Percentiles rank a stretch among this genome's conserved stretches.
These are phyloP conservation scores for Plasmodium inui DNA, from an alignment of 169 alveolate genomes.

Conservation along the genomic window DNA sequence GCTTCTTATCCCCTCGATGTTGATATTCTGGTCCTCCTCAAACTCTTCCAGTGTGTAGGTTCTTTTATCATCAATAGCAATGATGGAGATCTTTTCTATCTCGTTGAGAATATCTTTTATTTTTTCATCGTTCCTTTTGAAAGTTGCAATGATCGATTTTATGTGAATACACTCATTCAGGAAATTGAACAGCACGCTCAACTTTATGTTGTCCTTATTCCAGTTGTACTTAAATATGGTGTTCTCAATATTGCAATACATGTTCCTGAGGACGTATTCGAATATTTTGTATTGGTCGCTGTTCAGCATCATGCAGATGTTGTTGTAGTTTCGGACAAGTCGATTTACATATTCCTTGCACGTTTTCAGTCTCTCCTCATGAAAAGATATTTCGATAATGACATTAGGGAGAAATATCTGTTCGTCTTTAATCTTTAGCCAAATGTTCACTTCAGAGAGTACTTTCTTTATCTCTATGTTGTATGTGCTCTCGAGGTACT, in stretches of 20 bases:
- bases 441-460: conserved; percentile 50
- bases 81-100: conserved; percentile 51
- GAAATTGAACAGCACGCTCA: conserved; percentile 34
- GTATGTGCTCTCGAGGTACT: conserved; percentile 59
- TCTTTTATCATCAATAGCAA: conserved; percentile 60
- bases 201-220: conserved; percentile 70
- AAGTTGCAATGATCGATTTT: conserved; percentile 19
- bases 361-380: conserved; percentile 69
- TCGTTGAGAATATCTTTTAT: conserved; percentile 62
- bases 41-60: conserved; percentile 65
- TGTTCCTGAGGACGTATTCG: conserved; percentile 60
- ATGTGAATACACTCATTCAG: conserved; percentile 56
- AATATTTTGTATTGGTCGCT: conserved; percentile 68
- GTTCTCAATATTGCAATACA: conserved; percentile 49
- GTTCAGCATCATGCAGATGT: conserved; percentile 53
- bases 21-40: conserved; percentile 72
- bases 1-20: conserved; percentile 45
- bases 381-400: conserved; percentile 65
- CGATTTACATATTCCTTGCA: conserved; percentile 72
- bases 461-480: conserved; percentile 56
- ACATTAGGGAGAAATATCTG: conserved; percentile 62
- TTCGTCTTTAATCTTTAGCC: conserved; percentile 71
- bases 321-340: conserved; percentile 62
- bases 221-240: conserved; percentile 68
- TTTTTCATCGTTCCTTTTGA: conserved; percentile 42